Evolutionary conservation across 2,329 filamentous ascomycete species (phyloP).

Genomic region (Aspergillus eucalypticola): DNA sequence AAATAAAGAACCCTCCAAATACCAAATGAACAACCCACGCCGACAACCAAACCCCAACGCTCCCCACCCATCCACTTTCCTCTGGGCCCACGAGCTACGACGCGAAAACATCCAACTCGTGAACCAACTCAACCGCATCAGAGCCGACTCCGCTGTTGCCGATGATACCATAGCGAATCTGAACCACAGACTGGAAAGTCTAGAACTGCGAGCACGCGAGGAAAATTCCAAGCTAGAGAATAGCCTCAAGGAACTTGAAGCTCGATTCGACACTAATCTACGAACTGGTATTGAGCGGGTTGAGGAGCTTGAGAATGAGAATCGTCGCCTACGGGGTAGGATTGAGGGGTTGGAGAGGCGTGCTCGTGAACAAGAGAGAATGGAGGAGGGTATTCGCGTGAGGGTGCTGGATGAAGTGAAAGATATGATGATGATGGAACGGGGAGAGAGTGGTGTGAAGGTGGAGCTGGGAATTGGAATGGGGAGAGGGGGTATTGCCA

Average conservation of each 20-base stretch:
- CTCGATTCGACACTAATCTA: background rate
- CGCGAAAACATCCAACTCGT: constrained; percentile 38
- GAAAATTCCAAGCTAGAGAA: accelerated
- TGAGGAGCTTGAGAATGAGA: constrained; percentile 7
- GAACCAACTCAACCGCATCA: constrained; percentile 27
- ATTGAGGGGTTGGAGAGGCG: background rate
- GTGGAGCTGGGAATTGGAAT: background rate
- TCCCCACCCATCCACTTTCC: constrained; percentile 27
- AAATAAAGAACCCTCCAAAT: constrained; percentile 1
- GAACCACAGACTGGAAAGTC: constrained; percentile 1
- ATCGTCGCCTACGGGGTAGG: background rate
- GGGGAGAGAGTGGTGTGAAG: background rate
- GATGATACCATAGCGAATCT: constrained; percentile 9
- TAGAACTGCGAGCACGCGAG: constrained; percentile 1
- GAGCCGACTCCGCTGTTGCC: constrained; percentile 14
- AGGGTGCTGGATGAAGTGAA: background rate
- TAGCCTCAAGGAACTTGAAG: background rate
- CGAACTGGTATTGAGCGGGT: background rate
- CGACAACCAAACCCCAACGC: constrained; percentile 11
- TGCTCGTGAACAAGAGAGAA: background rate
- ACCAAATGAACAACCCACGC: constrained; percentile 8
- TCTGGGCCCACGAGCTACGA: constrained; percentile 44
- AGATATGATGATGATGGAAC: background rate
- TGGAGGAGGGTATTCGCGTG: background rate
- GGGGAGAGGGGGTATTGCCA: background rate